Evolutionary conservation across 768 basidiomycete species (phyloP), one percentile per base, ranked within the genome.

Genomic region (Serpula lacrymans): DNA sequence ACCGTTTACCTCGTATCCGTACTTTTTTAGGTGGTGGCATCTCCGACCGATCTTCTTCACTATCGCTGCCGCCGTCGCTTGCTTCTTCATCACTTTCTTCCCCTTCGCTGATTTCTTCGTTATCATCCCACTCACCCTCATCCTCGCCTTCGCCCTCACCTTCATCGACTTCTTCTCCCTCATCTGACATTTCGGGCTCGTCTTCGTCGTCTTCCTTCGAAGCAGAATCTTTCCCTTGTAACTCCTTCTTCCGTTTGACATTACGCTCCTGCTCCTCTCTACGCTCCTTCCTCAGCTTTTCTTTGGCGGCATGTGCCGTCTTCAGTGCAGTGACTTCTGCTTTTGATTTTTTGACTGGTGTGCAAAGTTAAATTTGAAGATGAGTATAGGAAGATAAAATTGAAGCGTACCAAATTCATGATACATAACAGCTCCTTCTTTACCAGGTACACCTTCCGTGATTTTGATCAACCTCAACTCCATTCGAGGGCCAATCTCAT

Each of bases 401-500:
- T 41, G 30, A 25, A 3, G 71, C 88, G 52, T 52, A 92, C 95
- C 86, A 53, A 96, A 88, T 65, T 89, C 84, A 59, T 99, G 96
- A 69, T 87, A 96, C 28, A 99, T 84, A 2, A 97, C 90, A 48
- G 77, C 80, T 5, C 96, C 91, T 62, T 95, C 91, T 52, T 84
- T 94, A 11, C 94, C 96, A 4, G 94, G 93, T 13, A 88, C 70
- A 17, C 96, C 95, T 60, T 97, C 95, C 13, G 83, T 79, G 43
- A 99, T 92, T 71, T 99, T 99, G 51, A 97, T 80, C 51, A 99
- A 66, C 48, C 78, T 75, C 50, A 98, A 66, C 63, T 99, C 96
- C 82, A 99, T 84, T 56, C 96, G 72, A 28, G 96, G 96, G 1
- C 96, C 96, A 31, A 97, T 79, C 65, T 99, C 96, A 39, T 95